Percentiles rank a stretch among this genome's conserved stretches.
These are phyloP conservation scores for Saccharomycodes ludwigii DNA, from an alignment of 805 yeast genomes.

Conservation along the genomic window DNA sequence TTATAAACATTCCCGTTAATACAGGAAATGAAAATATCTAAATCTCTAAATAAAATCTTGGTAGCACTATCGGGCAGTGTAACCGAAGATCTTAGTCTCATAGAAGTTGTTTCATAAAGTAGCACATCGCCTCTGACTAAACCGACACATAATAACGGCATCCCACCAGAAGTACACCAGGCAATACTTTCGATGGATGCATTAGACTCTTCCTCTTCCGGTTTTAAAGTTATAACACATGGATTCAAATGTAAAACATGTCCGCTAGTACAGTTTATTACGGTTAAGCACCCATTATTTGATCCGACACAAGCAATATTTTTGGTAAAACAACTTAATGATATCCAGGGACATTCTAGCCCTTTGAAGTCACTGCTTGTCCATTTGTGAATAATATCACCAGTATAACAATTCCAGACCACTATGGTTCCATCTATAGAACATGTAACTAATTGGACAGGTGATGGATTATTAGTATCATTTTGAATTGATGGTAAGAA, in stretches of 20 bases:
- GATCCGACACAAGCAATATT: conserved; percentile 64
- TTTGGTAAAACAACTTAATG: conserved; percentile 40
- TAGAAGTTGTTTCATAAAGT: conserved; percentile 69
- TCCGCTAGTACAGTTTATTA: conserved; percentile 70
- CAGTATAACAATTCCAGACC: conserved; percentile 82
- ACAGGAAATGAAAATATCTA: conserved; percentile 53
- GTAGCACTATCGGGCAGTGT: conserved; percentile 76
- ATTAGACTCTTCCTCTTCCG: conserved; percentile 43
- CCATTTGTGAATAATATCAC: conserved; percentile 54
- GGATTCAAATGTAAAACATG: conserved; percentile 46
- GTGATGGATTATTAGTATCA: conserved; percentile 45
- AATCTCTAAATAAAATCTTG: conserved; percentile 50
- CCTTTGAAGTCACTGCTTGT: conserved; percentile 60
- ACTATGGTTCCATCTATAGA: conserved; percentile 81
- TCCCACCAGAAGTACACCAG: conserved; percentile 44
- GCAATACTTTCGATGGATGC: conserved; percentile 69
- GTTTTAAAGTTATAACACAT: conserved; percentile 46
- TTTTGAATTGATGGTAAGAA: conserved; percentile 49
- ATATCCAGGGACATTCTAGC: conserved; percentile 79
- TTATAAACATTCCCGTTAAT: conserved; percentile 80
- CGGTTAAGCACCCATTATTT: conserved; percentile 73
- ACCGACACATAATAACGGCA: conserved; percentile 71
- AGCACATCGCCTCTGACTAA: conserved; percentile 80
- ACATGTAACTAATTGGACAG: conserved; percentile 54
- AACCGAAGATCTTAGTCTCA: conserved; percentile 72